phyloP scores from a whole-genome alignment of 1,139 yeast genomes.

The Debaryomycetaceae sp. region DNA sequence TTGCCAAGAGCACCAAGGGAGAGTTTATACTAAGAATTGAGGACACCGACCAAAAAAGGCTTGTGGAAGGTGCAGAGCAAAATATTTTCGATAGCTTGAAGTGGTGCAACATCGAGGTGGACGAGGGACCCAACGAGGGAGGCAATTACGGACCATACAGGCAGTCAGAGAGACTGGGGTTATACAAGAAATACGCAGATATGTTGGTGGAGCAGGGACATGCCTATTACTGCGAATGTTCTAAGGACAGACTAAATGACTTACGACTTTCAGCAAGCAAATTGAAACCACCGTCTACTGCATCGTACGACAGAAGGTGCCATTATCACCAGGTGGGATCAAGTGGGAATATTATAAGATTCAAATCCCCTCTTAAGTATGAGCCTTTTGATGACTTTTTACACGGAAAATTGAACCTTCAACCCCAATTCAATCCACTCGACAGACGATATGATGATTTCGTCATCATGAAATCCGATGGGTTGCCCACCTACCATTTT shows the following conservation, averaged over 20 bases:
- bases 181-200: slow-evolving; percentile 60
- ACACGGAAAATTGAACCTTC: slow-evolving; percentile 73
- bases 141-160: slow-evolving; percentile 74
- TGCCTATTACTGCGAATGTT: slow-evolving; percentile 86
- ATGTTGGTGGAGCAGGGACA: slow-evolving; percentile 56
- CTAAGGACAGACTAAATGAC: slow-evolving; percentile 68
- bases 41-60: slow-evolving; percentile 83
- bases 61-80: slow-evolving; percentile 78
- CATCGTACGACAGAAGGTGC: slow-evolving; percentile 87
- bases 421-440: slow-evolving; percentile 67
- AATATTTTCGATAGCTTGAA: slow-evolving; percentile 69
- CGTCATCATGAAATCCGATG: slow-evolving; percentile 83
- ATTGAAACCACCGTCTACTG: slow-evolving; percentile 85
- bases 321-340: slow-evolving; percentile 22
- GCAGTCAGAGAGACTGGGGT: slow-evolving; percentile 72
- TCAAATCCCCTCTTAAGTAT: slow-evolving; percentile 67
- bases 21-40: slow-evolving; percentile 78
- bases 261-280: slow-evolving; percentile 70
- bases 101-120: slow-evolving; percentile 76
- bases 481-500: slow-evolving; percentile 92
- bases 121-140: slow-evolving; percentile 77
- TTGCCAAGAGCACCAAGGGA: slow-evolving; percentile 80
- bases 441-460: slow-evolving; percentile 89
- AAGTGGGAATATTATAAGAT: slow-evolving; percentile 44
- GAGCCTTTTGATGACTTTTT: slow-evolving; percentile 67